phyloP scores from a whole-genome alignment of 2,329 filamentous ascomycete species.

The Beauveria varroae region DNA sequence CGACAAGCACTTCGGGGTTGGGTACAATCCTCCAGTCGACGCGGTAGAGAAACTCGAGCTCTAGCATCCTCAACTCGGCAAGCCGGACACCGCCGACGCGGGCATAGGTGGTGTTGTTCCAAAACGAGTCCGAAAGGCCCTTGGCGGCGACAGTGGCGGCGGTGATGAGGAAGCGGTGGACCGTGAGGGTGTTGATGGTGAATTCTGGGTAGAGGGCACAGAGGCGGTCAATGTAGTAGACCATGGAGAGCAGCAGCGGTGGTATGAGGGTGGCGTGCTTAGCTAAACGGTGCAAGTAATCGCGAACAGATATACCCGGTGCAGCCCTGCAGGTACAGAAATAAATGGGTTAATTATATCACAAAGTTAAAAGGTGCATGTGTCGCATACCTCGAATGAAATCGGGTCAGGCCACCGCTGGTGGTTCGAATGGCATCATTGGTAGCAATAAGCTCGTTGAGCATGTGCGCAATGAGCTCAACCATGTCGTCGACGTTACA shows the following conservation, averaged over 20 bases:
- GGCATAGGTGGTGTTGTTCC: conserved; percentile 96
- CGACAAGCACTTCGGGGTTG: conserved; percentile 83
- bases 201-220: conserved; percentile 91
- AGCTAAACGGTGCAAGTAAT: conserved; percentile 88
- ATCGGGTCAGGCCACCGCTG: conserved; percentile 81
- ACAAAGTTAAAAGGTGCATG: no score
- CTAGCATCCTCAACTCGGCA: conserved; percentile 80
- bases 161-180: conserved; percentile 94
- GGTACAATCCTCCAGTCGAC: conserved; percentile 97
- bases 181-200: conserved; percentile 91
- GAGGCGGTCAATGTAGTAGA: conserved; percentile 95
- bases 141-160: conserved; percentile 94
- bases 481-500: conserved; percentile 83
- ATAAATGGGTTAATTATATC: not conserved
- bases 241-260: conserved; percentile 94
- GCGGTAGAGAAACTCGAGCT: conserved; percentile 85
- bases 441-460: conserved; percentile 86
- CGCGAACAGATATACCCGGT: conserved; percentile 86
- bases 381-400: conserved; percentile 74
- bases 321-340: conserved; percentile 40
- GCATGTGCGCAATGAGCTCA: conserved; percentile 86
- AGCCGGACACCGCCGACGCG: conserved; percentile 88
- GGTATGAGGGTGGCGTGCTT: conserved; percentile 90
- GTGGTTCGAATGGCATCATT: conserved; percentile 75
- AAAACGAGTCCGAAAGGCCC: conserved; percentile 91